phyloP scores from a whole-genome alignment of 257 asterid genomes.

The Asclepias syriaca region DNA sequence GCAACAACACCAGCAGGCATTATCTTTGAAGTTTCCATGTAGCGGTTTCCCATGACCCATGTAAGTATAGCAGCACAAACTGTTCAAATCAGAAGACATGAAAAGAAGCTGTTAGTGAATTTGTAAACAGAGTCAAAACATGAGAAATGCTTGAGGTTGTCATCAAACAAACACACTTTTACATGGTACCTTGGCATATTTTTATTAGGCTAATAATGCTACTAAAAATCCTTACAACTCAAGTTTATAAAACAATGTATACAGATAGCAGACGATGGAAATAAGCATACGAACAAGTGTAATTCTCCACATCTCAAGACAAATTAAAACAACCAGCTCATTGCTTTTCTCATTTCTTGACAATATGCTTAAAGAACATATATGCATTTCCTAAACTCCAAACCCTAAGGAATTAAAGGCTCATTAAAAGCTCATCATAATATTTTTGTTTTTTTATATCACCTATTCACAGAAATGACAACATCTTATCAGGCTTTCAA shows the following conservation, averaged over 20 bases:
- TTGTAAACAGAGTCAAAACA: background rate
- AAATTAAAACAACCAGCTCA: background rate
- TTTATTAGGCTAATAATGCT: background rate
- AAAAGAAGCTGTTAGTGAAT: background rate
- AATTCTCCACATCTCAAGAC: background rate
- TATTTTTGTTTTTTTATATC: too few species aligned
- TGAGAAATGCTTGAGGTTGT: background rate
- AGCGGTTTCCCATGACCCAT: conserved; percentile 79
- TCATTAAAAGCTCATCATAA: background rate
- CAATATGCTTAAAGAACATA: background rate
- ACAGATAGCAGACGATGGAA: background rate
- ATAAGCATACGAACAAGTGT: background rate
- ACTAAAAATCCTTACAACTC: background rate
- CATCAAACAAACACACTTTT: background rate
- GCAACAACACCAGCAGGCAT: conserved; percentile 98
- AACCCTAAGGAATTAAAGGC: background rate
- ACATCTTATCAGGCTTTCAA: background rate
- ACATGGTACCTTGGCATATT: background rate
- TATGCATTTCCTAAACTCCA: background rate
- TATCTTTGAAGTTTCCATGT: conserved; percentile 67
- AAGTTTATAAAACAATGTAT: background rate
- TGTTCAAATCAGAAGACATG: conserved; percentile 27
- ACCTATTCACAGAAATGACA: background rate
- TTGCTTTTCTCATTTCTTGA: background rate
- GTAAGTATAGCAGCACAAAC: conserved; percentile 66